Conservation (phyloP, 2,329 filamentous ascomycete genomes). For the Talaromyces verruculosus region DNA sequence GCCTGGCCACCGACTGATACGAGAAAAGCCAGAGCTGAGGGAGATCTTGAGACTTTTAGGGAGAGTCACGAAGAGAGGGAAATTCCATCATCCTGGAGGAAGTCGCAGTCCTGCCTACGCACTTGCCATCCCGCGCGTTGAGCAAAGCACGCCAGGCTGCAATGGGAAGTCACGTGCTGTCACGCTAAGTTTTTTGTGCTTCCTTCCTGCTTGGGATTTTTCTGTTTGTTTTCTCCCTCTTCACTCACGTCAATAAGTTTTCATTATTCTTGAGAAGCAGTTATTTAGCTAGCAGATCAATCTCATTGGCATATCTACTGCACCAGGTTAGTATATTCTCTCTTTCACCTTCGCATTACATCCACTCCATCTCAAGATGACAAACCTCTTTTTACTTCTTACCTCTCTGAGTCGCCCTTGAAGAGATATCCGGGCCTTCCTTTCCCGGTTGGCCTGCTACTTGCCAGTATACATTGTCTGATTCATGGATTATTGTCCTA, state of each 20-base stretch:
- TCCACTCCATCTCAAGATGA: slow-evolving; percentile 54
- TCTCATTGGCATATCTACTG: neutral
- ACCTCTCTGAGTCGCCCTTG: slow-evolving; percentile 67
- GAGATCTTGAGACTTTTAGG: neutral
- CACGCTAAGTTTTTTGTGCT: slow-evolving; percentile 22
- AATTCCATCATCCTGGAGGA: slow-evolving; percentile 1
- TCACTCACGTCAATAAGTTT: neutral
- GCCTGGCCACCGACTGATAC: neutral
- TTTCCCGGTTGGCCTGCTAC: slow-evolving; percentile 66
- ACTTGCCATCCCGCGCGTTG: slow-evolving; percentile 18
- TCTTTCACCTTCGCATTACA: neutral
- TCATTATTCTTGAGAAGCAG: no score
- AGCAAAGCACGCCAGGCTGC: slow-evolving; percentile 22
- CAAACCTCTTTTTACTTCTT: slow-evolving; percentile 60
- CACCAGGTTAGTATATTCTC: slow-evolving; percentile 24
- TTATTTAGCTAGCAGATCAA: neutral
- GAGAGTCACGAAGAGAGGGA: slow-evolving; percentile 18
- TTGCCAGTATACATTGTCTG: slow-evolving; percentile 71
- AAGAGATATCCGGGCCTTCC: slow-evolving; percentile 62
- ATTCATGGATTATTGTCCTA: slow-evolving; percentile 34
- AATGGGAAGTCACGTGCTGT: slow-evolving; percentile 23
- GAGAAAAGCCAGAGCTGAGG: neutral
- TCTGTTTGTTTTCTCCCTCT: slow-evolving; percentile 13
- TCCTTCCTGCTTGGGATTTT: slow-evolving; percentile 24
- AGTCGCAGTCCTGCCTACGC: slow-evolving; percentile 13